Evolutionary conservation across 495 filamentous ascomycete species (phyloP).

Genomic region (Daldinia concentrica): DNA sequence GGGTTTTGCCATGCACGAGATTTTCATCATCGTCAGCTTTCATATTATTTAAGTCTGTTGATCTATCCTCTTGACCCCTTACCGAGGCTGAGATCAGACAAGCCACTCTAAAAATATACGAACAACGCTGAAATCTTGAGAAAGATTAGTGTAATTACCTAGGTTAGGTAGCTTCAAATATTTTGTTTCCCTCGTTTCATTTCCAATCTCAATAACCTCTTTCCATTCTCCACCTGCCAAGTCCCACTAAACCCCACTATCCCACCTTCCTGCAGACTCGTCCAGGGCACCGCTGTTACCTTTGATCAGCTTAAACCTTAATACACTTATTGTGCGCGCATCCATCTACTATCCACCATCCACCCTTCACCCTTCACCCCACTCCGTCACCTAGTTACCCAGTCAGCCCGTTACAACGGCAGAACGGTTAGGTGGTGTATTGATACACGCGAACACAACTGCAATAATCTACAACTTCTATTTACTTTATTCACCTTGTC

Average conservation of each 20-base stretch:
- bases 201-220: neutral
- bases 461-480: neutral
- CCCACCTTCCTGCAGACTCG: constrained; percentile 15
- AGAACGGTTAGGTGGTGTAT: constrained; percentile 16
- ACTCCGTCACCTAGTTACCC: constrained; percentile 25
- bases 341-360: neutral
- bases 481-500: neutral
- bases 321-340: constrained; percentile 5
- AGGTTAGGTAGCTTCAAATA: neutral
- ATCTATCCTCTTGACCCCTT: neutral
- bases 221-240: neutral
- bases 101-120: neutral
- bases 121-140: no score
- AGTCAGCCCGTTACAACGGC: constrained; percentile 15
- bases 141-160: no score
- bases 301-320: constrained; percentile 13
- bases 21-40: constrained; percentile 1
- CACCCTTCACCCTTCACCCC: constrained; percentile 7
- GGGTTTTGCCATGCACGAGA: neutral
- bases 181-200: neutral
- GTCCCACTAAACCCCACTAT: constrained; percentile 8
- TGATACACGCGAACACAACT: constrained; percentile 10
- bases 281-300: neutral
- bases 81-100: neutral
- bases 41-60: neutral